Base-by-base conservation (phyloP, 1,139 yeast species). In the Suhomyces wounanorum region DNA sequence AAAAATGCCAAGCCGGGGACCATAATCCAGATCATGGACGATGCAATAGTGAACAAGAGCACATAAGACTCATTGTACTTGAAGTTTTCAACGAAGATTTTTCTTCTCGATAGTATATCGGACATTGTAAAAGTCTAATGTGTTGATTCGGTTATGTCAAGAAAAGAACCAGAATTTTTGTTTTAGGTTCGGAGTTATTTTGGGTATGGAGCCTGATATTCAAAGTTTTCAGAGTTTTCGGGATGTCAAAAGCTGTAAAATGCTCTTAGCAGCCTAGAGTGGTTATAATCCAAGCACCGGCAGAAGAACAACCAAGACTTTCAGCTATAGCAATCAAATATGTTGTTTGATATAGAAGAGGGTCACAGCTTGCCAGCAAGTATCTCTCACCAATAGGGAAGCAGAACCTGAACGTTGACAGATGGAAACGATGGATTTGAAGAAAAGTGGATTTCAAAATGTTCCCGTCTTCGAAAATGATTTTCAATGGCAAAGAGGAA, bases 1-100 rank as follows among this genome's bases (percentile, higher is more conserved):
- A 94, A 77, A 66, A 92, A 89, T 7, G 96, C 97, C 62, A 94
- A 83, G 26, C 98, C 98, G 33, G 97, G 97, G 28, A 94, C 82
- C 98, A 94, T 94, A 61, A 92, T 78, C 75, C 95, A 82, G 45
- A 94, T 96, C 65, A 90, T 73, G 44, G 95, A 84, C 1, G 96
- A 74, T n/a, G 83, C 84, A 8, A 79, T 64, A 14, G 82, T 69
- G 59, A 81, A 72, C 44, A 81, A 62, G 43, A 81, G 67, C 33
- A 81, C 68, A 16, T 68, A 65, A 41, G 79, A 70, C 38, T 73
- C 69, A 57, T 80, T 73, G 59, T 79, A 82, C 26, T 68, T 67
- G 9, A 60, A 62, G 56, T 77, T 73, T 59, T 77, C 77, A 2
- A 69, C 62, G 57, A 74, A 77, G 39, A 73, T 57, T 48, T 65